Conservation (phyloP, 345 rosid genomes). For the Hibiscus tridactylites region DNA sequence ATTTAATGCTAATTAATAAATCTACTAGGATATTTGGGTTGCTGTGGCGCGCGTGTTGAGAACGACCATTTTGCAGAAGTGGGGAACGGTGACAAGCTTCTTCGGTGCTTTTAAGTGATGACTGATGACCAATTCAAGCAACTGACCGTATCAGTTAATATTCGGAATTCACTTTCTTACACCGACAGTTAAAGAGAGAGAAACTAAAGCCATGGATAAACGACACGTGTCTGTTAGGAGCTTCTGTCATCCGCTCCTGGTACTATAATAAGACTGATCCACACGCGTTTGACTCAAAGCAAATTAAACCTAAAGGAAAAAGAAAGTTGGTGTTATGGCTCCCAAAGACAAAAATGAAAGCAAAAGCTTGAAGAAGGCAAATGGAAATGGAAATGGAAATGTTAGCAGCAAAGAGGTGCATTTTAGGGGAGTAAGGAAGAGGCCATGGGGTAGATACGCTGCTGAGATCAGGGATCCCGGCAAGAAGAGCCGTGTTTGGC, state of each 20-base stretch:
- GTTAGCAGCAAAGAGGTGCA: constrained; percentile 26
- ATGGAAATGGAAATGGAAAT: too few species aligned
- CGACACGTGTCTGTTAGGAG: constrained; percentile 3
- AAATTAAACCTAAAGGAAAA: neutral
- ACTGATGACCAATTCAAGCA: neutral
- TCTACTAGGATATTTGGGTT: neutral
- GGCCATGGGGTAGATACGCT: constrained; percentile 77
- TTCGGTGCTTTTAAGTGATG: neutral
- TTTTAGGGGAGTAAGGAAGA: constrained; percentile 57
- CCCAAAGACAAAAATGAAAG: constrained; percentile 15
- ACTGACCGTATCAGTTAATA: neutral
- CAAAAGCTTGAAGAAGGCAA: neutral
- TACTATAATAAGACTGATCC: constrained; percentile 1
- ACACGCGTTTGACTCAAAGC: neutral
- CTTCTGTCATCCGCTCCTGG: neutral
- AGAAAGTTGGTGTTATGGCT: constrained; percentile 18
- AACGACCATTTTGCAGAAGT: neutral
- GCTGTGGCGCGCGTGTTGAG: neutral
- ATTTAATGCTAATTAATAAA: too few species aligned
- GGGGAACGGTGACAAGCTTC: neutral
- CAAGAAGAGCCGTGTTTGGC: constrained; percentile 65
- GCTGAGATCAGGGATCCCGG: constrained; percentile 76
- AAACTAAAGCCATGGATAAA: neutral
- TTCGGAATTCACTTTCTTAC: neutral
- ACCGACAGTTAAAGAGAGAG: constrained; percentile 9